Percentiles rank a stretch among this genome's conserved stretches.
These are phyloP conservation scores for Punica granatum DNA, from an alignment of 345 rosid genomes.

Conservation along the genomic window DNA sequence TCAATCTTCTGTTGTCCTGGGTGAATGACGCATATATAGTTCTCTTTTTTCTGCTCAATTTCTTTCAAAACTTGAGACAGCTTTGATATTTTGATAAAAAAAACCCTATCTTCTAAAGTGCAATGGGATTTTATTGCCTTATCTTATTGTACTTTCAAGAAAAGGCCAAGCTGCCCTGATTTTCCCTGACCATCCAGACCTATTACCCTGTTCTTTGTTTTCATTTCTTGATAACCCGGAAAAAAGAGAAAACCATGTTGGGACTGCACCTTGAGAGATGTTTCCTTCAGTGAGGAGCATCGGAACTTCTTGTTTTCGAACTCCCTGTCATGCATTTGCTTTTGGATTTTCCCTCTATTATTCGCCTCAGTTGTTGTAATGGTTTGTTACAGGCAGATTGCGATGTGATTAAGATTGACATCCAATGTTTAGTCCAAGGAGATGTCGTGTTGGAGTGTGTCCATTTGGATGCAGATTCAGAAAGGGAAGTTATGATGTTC, in stretches of 20 bases:
- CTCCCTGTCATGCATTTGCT: not conserved
- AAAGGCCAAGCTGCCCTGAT: not conserved
- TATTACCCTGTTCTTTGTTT: not conserved
- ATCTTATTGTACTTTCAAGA: not conserved
- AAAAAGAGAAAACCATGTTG: not conserved
- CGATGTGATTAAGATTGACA: slow-evolving; percentile 92
- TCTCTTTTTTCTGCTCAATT: not conserved
- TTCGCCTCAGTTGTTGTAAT: not conserved
- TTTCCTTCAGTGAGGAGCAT: not conserved
- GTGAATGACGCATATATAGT: not conserved
- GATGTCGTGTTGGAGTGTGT: slow-evolving; percentile 96
- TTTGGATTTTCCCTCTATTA: too few species aligned
- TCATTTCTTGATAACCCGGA: not conserved
- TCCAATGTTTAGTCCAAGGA: slow-evolving; percentile 95
- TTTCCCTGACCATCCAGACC: not conserved
- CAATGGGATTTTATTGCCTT: not conserved
- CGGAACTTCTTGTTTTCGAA: not conserved
- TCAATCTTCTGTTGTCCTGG: not conserved
- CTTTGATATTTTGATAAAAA: not conserved
- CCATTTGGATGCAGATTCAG: slow-evolving; percentile 85
- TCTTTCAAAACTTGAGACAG: not conserved
- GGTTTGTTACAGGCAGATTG: slow-evolving; percentile 65
- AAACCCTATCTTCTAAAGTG: not conserved
- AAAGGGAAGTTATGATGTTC: slow-evolving; percentile 97
- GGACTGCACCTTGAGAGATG: not conserved